A percentile compares a stretch with the other conserved stretches of the same genome.
These are phyloP conservation scores for Tuber umbilicatum DNA, from an alignment of 495 filamentous ascomycete genomes.

Conservation along the genomic window DNA sequence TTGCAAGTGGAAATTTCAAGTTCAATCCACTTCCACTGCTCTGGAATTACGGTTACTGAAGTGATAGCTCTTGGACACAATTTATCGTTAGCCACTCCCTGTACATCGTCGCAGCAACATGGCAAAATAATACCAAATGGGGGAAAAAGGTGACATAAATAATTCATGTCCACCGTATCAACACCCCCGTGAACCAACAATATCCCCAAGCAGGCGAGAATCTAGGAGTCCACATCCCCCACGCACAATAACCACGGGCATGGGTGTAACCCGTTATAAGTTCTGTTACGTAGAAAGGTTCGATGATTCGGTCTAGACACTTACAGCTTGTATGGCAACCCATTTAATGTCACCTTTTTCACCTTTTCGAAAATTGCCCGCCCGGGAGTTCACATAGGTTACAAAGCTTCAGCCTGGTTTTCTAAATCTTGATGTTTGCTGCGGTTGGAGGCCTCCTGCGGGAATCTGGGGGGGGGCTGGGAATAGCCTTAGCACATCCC, in stretches of 20 bases:
- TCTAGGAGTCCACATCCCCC: not conserved
- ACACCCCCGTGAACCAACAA: not conserved
- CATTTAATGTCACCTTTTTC: not conserved
- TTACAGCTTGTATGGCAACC: not conserved
- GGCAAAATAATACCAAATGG: not conserved
- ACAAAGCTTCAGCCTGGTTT: not conserved
- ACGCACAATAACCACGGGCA: not conserved
- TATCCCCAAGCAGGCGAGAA: not conserved
- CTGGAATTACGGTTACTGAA: not conserved
- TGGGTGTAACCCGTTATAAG: not conserved
- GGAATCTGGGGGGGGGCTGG: no score
- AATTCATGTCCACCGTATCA: not conserved
- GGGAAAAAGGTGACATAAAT: not conserved
- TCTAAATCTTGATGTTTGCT: not conserved
- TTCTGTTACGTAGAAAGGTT: not conserved
- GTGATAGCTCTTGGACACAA: not conserved
- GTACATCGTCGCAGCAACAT: not conserved
- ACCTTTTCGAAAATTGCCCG: not conserved
- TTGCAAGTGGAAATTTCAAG: not conserved
- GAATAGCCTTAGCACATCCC: no score
- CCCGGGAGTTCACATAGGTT: not conserved
- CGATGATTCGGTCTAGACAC: not conserved
- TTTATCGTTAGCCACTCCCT: not conserved
- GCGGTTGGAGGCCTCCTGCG: not conserved
- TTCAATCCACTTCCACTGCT: not conserved